Evolutionary conservation across 2,329 filamentous ascomycete genomes (phyloP).

Genomic region (Zalaria obscura): DNA sequence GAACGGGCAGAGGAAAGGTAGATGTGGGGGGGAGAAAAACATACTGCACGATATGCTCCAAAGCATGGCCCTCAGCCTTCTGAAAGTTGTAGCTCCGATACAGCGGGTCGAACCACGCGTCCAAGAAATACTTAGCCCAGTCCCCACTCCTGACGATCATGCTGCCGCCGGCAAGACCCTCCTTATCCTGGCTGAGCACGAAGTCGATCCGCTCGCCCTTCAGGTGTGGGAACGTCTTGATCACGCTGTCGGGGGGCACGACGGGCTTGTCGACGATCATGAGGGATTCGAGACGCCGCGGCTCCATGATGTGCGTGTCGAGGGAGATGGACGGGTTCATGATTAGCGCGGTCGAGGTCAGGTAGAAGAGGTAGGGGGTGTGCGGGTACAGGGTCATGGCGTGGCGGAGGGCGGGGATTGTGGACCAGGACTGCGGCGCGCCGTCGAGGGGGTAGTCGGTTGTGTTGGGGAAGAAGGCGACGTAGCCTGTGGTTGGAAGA

Average conservation of each 20-base stretch:
- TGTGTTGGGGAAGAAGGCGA: conserved; percentile 66
- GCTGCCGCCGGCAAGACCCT: conserved; percentile 63
- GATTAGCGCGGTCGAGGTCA: conserved; percentile 74
- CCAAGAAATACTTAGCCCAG: conserved; percentile 85
- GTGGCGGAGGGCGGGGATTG: conserved; percentile 76
- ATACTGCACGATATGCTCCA: conserved; percentile 47
- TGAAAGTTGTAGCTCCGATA: conserved; percentile 94
- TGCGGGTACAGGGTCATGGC: conserved; percentile 70
- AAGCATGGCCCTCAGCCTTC: conserved; percentile 79
- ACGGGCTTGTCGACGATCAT: conserved; percentile 81
- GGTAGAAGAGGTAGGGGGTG: conserved; percentile 70
- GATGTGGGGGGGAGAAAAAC: no score
- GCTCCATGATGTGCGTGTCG: conserved; percentile 55
- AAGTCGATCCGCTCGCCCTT: conserved; percentile 65
- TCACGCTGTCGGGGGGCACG: conserved; percentile 91
- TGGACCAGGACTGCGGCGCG: conserved; percentile 52
- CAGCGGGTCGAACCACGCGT: conserved; percentile 91
- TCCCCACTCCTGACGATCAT: conserved; percentile 71
- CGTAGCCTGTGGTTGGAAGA: conserved; percentile 49
- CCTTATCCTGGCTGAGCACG: conserved; percentile 70
- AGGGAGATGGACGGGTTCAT: conserved; percentile 66
- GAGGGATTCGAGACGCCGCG: conserved; percentile 51
- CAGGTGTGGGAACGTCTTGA: conserved; percentile 82
- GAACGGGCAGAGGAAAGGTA: not conserved
- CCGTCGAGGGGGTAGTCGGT: conserved; percentile 58